A percentile compares a stretch with the other conserved stretches of the same genome.
Conservation (phyloP, 495 filamentous ascomycete species). For the Chaetomium tenue region DNA sequence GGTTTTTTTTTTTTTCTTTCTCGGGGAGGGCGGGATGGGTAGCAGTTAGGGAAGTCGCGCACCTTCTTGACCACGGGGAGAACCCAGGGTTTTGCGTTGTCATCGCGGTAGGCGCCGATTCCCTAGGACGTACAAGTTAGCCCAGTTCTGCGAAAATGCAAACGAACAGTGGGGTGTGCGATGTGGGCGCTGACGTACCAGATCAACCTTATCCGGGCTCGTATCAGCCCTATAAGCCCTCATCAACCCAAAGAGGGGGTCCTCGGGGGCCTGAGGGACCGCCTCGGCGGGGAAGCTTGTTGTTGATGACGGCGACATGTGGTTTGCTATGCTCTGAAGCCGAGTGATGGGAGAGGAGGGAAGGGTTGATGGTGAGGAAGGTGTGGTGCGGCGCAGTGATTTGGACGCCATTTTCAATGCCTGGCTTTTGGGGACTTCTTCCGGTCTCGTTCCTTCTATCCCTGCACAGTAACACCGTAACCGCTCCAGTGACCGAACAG, state of each 20-base stretch:
- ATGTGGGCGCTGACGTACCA: slow-evolving; percentile 43
- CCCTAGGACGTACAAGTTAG: slow-evolving; percentile 47
- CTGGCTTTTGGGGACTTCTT: slow-evolving; percentile 9
- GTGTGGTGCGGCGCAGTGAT: slow-evolving; percentile 25
- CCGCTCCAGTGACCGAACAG: slow-evolving; percentile 19
- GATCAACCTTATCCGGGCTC: slow-evolving; percentile 85
- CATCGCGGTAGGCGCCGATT: slow-evolving; percentile 92
- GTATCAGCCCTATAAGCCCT: slow-evolving; percentile 82
- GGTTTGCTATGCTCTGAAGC: slow-evolving; percentile 47
- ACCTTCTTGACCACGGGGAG: slow-evolving; percentile 96
- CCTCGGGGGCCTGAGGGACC: slow-evolving; percentile 89
- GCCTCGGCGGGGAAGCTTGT: slow-evolving; percentile 74
- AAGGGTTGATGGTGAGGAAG: slow-evolving; percentile 27
- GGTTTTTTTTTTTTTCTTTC: background rate
- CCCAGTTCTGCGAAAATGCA: background rate
- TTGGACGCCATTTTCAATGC: slow-evolving; percentile 34
- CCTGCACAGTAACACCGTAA: slow-evolving; percentile 23
- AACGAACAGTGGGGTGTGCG: background rate
- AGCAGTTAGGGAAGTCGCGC: slow-evolving; percentile 25
- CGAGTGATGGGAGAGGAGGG: slow-evolving; percentile 36
- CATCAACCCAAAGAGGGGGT: slow-evolving; percentile 93
- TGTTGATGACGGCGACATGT: slow-evolving; percentile 43
- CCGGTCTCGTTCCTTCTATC: slow-evolving; percentile 21
- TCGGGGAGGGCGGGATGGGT: background rate
- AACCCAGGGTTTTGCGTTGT: slow-evolving; percentile 98